Evolutionary conservation across 2,329 filamentous ascomycete species (phyloP).

Genomic region (Aaosphaeria arxii): DNA sequence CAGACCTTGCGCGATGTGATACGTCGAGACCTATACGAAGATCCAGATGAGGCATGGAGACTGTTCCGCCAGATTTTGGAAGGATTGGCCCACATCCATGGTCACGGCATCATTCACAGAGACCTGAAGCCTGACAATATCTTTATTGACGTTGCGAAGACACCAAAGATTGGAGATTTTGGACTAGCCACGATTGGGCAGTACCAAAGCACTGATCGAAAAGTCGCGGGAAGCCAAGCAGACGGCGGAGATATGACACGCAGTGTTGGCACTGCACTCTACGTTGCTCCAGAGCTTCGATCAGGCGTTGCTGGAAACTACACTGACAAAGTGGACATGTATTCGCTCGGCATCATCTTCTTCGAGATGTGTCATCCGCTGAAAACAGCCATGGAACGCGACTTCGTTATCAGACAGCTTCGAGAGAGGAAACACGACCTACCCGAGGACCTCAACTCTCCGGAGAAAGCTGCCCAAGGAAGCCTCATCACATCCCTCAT

Average conservation of each 20-base stretch:
- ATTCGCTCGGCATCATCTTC: conserved; percentile 93
- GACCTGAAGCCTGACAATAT: conserved; percentile 97
- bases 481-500: conserved; percentile 78
- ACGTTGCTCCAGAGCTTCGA: conserved; percentile 88
- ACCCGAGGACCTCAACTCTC: conserved; percentile 68
- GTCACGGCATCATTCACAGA: conserved; percentile 87
- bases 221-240: conserved; percentile 27
- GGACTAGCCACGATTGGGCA: conserved; percentile 89
- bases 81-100: conserved; percentile 85
- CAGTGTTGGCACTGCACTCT: conserved; percentile 75
- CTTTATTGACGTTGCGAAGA: conserved; percentile 87
- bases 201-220: conserved; percentile 59
- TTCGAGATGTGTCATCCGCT: conserved; percentile 87
- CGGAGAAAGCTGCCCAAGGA: conserved; percentile 67
- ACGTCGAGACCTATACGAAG: conserved; percentile 67
- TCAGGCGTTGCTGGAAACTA: conserved; percentile 74
- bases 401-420: conserved; percentile 65
- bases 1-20: conserved; percentile 88
- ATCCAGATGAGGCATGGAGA: conserved; percentile 79
- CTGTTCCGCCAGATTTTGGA: conserved; percentile 89
- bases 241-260: conserved; percentile 62
- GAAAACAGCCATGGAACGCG: conserved; percentile 61
- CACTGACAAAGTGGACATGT: conserved; percentile 97
- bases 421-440: conserved; percentile 66
- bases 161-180: conserved; percentile 96